These are phyloP conservation scores for Ceratocystis eucalypticola DNA, from an alignment of 2,329 filamentous ascomycete genomes.

Conservation along the genomic window DNA sequence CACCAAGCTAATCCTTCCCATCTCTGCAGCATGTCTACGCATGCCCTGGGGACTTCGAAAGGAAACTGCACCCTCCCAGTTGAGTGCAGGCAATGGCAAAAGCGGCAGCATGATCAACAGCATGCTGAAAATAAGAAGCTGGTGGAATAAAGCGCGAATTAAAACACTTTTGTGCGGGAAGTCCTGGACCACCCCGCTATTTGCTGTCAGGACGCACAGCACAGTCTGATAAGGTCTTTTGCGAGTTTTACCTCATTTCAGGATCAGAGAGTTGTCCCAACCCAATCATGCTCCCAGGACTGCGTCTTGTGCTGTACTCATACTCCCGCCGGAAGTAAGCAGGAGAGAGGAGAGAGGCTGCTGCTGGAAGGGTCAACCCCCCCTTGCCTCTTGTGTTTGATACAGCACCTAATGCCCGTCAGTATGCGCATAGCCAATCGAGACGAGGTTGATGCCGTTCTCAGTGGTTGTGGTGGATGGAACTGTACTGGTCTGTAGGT, in stretches of 20 bases:
- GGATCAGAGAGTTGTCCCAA: not conserved
- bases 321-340: too few species aligned
- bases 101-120: not conserved
- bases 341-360: not conserved
- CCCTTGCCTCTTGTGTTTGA: not conserved
- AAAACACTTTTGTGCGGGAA: not conserved
- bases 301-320: not conserved
- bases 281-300: not conserved
- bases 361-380: not conserved
- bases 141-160: not conserved
- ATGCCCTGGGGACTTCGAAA: too few species aligned
- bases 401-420: not conserved
- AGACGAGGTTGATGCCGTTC: not conserved
- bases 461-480: not conserved
- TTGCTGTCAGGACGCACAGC: not conserved
- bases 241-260: not conserved
- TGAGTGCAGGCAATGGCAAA: not conserved
- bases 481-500: not conserved
- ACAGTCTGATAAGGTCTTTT: not conserved
- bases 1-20: not conserved
- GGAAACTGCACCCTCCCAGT: too few species aligned
- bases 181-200: not conserved
- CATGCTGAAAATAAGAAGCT: not conserved
- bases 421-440: not conserved
- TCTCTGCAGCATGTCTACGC: not conserved